These are phyloP conservation scores for Hypericum perforatum DNA, from an alignment of 345 rosid species.

Conservation along the genomic window DNA sequence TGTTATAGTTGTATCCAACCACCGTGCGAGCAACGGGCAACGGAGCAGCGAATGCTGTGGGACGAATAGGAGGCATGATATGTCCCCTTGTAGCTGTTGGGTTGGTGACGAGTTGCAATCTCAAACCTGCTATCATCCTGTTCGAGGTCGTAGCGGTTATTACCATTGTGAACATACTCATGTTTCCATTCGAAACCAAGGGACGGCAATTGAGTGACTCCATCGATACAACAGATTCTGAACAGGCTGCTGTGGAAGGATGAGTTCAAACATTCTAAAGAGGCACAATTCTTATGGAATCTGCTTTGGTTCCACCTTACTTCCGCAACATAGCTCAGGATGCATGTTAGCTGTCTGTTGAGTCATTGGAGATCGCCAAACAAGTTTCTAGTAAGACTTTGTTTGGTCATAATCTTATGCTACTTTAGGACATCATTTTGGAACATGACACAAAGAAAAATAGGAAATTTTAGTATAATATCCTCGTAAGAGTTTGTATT, in stretches of 20 bases:
- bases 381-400: no score
- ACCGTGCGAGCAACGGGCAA: slow-evolving; percentile 15
- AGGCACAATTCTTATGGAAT: no score
- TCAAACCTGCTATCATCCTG: slow-evolving; percentile 13
- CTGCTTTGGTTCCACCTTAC: no score
- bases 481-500: no score
- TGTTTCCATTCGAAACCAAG: slow-evolving; percentile 18
- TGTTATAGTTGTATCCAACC: slow-evolving; percentile 18
- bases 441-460: no score
- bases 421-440: no score
- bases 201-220: slow-evolving; percentile 15
- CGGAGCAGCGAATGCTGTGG: slow-evolving; percentile 17
- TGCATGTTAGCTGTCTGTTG: no score
- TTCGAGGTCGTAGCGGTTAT: slow-evolving; percentile 8
- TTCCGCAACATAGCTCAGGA: no score
- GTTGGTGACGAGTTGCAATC: slow-evolving; percentile 11
- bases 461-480: no score
- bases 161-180: slow-evolving; percentile 8
- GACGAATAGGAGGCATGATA: slow-evolving; percentile 18
- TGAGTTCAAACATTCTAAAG: no score
- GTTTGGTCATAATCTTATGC: no score
- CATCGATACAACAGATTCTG: slow-evolving; percentile 6
- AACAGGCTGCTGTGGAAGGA: background rate
- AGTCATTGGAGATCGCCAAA: no score
- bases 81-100: slow-evolving; percentile 22